Conservation (phyloP, 306 rosid genomes). For the Hippophae tibetana region DNA sequence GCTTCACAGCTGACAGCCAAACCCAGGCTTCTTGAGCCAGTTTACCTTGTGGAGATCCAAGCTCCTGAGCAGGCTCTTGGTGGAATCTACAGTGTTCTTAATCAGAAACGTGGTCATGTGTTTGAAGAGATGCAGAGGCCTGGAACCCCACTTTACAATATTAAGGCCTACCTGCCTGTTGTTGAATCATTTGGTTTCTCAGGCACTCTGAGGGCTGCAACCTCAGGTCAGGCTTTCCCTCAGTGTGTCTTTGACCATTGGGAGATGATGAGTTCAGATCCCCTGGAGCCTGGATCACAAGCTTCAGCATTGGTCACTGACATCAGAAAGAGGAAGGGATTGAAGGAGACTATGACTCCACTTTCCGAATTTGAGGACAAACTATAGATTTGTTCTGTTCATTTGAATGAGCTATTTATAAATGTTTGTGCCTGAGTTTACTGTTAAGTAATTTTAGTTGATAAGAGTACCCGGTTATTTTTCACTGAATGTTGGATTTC, state of each 20-base stretch:
- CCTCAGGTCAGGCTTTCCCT: slow-evolving; percentile 95
- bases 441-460: no score
- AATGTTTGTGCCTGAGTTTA: no score
- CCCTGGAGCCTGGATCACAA: slow-evolving; percentile 64
- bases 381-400: slow-evolving; percentile 24
- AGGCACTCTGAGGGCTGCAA: slow-evolving; percentile 60
- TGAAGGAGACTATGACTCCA: slow-evolving; percentile 87
- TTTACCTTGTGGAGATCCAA: slow-evolving; percentile 46
- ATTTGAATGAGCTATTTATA: no score
- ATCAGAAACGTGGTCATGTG: slow-evolving; percentile 57
- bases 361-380: slow-evolving; percentile 72
- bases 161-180: slow-evolving; percentile 54
- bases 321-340: slow-evolving; percentile 89
- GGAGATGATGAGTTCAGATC: slow-evolving; percentile 87
- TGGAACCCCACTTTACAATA: slow-evolving; percentile 50
- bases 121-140: slow-evolving; percentile 60
- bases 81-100: slow-evolving; percentile 58
- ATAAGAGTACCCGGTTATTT: no score
- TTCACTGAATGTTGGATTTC: no score
- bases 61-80: slow-evolving; percentile 57
- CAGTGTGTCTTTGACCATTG: slow-evolving; percentile 91
- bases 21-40: slow-evolving; percentile 58
- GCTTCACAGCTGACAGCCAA: slow-evolving; percentile 52
- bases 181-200: slow-evolving; percentile 46
- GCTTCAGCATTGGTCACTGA: slow-evolving; percentile 50